Base-by-base conservation (phyloP, 768 basidiomycete genomes). In the Peribolospora kevripleyi region DNA sequence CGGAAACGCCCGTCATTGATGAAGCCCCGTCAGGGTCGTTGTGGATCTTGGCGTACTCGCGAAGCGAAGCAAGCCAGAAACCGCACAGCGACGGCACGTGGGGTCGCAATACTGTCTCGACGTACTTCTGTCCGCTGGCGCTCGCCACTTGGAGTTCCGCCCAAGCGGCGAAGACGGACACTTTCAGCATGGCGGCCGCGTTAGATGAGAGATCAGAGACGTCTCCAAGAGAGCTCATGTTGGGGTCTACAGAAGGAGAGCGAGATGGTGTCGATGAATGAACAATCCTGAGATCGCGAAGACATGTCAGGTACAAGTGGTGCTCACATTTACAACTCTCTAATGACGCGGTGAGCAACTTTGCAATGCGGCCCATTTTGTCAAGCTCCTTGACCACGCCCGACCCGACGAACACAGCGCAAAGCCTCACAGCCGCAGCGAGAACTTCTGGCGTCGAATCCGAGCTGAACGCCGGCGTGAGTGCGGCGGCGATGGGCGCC, bases 391-490 rank as follows among this genome's bases (percentile, higher is more conserved):
- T 88, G 37, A 93, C 82, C 11, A 95, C 79, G 6, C 93, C 91
- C 62, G 83, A 86, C 1, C 91, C 88, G 6, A 97, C 86, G 62
- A 91, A 97, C 6, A 87, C 75, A 3, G 91, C 93, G 61, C 91
- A 95, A 7, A 87, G 82, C 63, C 87, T 78, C 13, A 97, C 79
- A 1, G 88, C 91, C 37, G 84, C 80, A 0, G 90, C 84, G 46
- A 95, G 64, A 41, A 97, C 90, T 65, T 98, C 91, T 0, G 91
- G 91, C 0, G 87, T 86, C 0, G 88, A 85, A 64, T 97, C 93
- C 0, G 85, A 75, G 1, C 86, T 87, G 64, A 98, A 97, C 0
- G 90, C 88, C 0, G 93, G 91, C 0, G 91, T 97, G 13, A 97
- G 73, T 0, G 93, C 93, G 14, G 93, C 87, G 2, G 91, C 93